phyloP scores from a whole-genome alignment of 345 rosid species.

The Ceriops tagal region DNA sequence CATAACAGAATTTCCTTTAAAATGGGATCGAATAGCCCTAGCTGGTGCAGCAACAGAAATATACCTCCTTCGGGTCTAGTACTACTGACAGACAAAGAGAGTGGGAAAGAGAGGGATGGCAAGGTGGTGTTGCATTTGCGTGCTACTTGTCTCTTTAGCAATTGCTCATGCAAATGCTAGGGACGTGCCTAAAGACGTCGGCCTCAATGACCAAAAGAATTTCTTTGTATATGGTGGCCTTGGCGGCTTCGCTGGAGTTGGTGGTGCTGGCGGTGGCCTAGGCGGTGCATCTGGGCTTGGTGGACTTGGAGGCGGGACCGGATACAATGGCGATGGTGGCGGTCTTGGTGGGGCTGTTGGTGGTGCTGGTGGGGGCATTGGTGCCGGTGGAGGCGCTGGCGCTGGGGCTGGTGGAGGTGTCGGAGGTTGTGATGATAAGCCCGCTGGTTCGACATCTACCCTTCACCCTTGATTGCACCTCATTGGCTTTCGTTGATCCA shows the following conservation, averaged over 20 bases:
- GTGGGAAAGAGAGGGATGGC: slow-evolving; percentile 31
- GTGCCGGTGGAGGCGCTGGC: neutral
- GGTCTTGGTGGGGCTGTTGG: slow-evolving; percentile 5
- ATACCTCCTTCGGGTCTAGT: too few relatives aligned
- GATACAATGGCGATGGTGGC: slow-evolving; percentile 5
- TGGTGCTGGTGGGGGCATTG: slow-evolving; percentile 2
- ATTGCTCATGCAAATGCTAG: slow-evolving; percentile 19
- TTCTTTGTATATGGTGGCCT: slow-evolving; percentile 59
- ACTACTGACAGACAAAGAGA: neutral
- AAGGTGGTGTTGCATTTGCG: slow-evolving; percentile 18
- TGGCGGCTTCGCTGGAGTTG: slow-evolving; percentile 59
- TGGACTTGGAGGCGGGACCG: neutral
- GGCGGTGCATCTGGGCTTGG: slow-evolving; percentile 27
- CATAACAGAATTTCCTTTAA: neutral
- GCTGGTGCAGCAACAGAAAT: neutral
- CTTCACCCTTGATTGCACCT: too few relatives aligned
- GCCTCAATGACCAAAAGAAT: slow-evolving; percentile 69
- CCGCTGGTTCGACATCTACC: too few relatives aligned
- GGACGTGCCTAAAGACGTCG: slow-evolving; percentile 21
- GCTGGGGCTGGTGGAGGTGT: neutral
- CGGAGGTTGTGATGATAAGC: too few relatives aligned
- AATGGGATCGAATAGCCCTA: neutral
- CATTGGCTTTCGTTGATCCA: too few relatives aligned
- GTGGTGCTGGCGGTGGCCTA: slow-evolving; percentile 23
- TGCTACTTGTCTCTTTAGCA: slow-evolving; percentile 37